Percentiles rank a stretch among this genome's conserved stretches.
phyloP scores from a whole-genome alignment of 495 filamentous ascomycete species.

The Xylaria grammica region DNA sequence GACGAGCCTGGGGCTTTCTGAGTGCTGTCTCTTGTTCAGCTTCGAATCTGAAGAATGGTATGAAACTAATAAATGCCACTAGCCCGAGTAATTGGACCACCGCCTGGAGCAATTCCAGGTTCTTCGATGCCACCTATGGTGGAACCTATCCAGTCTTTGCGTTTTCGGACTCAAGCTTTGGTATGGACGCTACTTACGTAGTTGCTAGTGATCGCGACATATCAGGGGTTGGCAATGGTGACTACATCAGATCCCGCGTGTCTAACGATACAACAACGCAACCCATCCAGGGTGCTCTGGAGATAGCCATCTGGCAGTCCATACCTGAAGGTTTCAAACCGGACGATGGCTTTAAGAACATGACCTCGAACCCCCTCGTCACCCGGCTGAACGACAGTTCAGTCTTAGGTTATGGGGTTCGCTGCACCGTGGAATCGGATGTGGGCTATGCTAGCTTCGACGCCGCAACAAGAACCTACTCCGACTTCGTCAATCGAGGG shows the following conservation, averaged over 20 bases:
- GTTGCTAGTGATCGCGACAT: not conserved
- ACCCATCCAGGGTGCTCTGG: slow-evolving; percentile 1
- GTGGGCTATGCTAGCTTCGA: not conserved
- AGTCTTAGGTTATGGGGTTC: slow-evolving; percentile 16
- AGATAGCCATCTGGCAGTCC: slow-evolving; percentile 13
- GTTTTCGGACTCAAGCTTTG: not conserved
- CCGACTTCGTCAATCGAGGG: not conserved
- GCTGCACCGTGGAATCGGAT: not conserved
- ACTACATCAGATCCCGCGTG: not conserved
- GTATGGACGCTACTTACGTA: not conserved
- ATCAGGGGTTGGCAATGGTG: not conserved
- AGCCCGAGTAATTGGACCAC: slow-evolving; percentile 2
- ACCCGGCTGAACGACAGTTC: not conserved
- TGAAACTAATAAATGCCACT: slow-evolving; percentile 14
- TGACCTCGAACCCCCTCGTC: slow-evolving; percentile 14
- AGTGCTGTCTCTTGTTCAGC: slow-evolving; percentile 8
- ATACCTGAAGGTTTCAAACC: not conserved
- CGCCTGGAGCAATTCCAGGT: not conserved
- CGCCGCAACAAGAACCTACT: slow-evolving; percentile 5
- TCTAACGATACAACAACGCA: not conserved
- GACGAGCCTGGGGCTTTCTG: slow-evolving; percentile 15
- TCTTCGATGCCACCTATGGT: not conserved
- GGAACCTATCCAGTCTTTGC: not conserved
- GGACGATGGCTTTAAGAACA: slow-evolving; percentile 7
- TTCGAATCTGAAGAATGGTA: not conserved